These are phyloP conservation scores for Corymbia maculata DNA, from an alignment of 345 rosid genomes.

Conservation along the genomic window DNA sequence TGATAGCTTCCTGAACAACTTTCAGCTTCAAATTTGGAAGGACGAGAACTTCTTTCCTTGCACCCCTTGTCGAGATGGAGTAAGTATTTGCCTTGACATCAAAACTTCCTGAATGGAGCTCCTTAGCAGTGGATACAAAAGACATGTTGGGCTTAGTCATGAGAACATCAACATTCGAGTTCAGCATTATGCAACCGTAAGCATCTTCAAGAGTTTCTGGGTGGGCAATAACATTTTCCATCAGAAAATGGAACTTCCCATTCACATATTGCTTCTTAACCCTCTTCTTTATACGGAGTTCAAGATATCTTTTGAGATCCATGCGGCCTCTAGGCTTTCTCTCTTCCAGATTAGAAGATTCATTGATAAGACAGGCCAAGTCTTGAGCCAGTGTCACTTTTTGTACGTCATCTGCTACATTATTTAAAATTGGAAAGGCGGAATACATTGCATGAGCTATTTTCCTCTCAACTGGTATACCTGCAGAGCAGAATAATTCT, in stretches of 20 bases:
- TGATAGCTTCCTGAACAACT: constrained; percentile 77
- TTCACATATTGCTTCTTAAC: constrained; percentile 56
- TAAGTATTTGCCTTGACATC: constrained; percentile 43
- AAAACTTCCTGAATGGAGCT: constrained; percentile 50
- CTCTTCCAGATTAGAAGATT: constrained; percentile 32
- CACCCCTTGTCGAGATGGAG: constrained; percentile 50
- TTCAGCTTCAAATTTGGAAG: constrained; percentile 59
- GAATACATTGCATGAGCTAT: background rate
- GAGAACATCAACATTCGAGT: constrained; percentile 40
- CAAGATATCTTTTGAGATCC: constrained; percentile 65
- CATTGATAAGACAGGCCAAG: constrained; percentile 58
- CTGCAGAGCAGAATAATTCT: background rate
- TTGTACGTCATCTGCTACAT: background rate
- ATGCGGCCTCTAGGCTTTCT: constrained; percentile 40
- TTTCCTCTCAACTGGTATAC: background rate
- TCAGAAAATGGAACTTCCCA: constrained; percentile 55
- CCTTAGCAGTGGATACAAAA: constrained; percentile 46
- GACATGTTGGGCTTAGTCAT: constrained; percentile 12
- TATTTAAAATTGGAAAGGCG: background rate
- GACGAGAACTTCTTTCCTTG: constrained; percentile 52
- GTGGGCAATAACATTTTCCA: constrained; percentile 52
- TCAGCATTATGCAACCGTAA: constrained; percentile 50
- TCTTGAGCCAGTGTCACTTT: constrained; percentile 42
- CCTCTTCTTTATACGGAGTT: constrained; percentile 63
- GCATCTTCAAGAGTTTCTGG: constrained; percentile 70